Evolutionary conservation across 2,329 filamentous ascomycete genomes (phyloP), one percentile per base, ranked within the genome.

Genomic region (Cladosporium austrohemisphaericum): DNA sequence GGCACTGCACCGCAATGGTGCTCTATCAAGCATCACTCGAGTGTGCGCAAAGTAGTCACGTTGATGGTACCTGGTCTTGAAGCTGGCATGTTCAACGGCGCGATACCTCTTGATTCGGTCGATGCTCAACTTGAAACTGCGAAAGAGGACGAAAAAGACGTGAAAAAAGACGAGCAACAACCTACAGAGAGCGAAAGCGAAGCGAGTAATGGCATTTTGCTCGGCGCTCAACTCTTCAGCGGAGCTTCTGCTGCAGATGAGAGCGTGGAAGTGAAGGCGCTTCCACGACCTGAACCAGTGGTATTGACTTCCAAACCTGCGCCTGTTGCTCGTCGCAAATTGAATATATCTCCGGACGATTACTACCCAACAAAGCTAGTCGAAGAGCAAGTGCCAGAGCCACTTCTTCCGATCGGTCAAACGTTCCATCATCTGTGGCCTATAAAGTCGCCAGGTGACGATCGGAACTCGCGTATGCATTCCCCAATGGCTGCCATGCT

Each of bases 31-130:
- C 76, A 83, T 61, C 77, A 77, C 36, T 68, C 67, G 14, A 70
- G 73, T 52, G 74, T 84, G 32, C 71, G 71, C 50, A 94, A 93
- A 70, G 85, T 94, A 23, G 91, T 97, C 23, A 80, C 88, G 32
- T 73, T 98, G 57, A 92, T 96, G 86, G 83, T 96, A 9, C 93
- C 93, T 9, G 93, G 93, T 0, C 71, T 98, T 19, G 92, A 97
- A 64, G 80, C 88, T 61, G 86, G 83, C 54, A 93, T 97, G 86
- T 95, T 97, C 70, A 81, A 86, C 65, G 76, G 80, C 28, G 71
- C 68, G 3, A 69, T 80, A 26, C 56, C 68, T 20, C 54, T 71
- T 20, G 47, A 43, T 28, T 11, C 20, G 25, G 28, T 10, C 10
- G 25, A 11, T 31, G 43, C 8, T 3, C 10, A n/a, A 5, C 26